These are phyloP conservation scores for Elongisporangium prolatum DNA, from an alignment of 352 stramenopile species.

Conservation along the genomic window DNA sequence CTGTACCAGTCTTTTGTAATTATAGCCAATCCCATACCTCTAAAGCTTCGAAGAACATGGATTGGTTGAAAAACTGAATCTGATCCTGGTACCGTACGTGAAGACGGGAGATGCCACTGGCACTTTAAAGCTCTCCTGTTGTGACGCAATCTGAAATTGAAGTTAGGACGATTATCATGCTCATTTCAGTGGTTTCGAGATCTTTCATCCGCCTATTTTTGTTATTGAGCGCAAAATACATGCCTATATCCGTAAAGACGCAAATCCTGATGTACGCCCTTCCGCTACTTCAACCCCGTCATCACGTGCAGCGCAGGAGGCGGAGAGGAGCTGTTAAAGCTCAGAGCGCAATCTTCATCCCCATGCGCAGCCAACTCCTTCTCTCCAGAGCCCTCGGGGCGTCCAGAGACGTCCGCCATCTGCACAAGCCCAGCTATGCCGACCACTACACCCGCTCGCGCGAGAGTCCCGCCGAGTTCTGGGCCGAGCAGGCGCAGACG, in stretches of 20 bases:
- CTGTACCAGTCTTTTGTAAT: background rate
- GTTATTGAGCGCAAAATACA: background rate
- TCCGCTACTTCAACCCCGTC: background rate
- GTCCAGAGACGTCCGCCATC: background rate
- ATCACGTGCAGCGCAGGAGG: background rate
- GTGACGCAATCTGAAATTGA: background rate
- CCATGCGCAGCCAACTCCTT: background rate
- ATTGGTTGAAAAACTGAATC: background rate
- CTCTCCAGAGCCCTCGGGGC: background rate
- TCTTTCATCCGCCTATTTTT: background rate
- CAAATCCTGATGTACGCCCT: background rate
- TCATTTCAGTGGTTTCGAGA: background rate
- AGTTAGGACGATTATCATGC: background rate
- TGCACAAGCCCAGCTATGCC: slow-evolving; percentile 28
- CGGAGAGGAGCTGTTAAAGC: background rate
- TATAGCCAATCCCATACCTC: background rate
- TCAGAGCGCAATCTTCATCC: background rate
- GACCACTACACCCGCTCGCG: slow-evolving; percentile 39
- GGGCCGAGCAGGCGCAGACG: slow-evolving; percentile 43
- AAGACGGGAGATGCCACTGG: no score
- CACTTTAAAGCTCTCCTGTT: background rate
- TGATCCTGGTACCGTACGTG: background rate
- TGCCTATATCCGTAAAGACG: background rate
- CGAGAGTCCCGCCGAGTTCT: slow-evolving; percentile 40
- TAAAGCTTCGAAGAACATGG: no score